Evolutionary conservation across 108 stramenopile genomes (phyloP).

Genomic region (Cylindrotheca fusiformis): DNA sequence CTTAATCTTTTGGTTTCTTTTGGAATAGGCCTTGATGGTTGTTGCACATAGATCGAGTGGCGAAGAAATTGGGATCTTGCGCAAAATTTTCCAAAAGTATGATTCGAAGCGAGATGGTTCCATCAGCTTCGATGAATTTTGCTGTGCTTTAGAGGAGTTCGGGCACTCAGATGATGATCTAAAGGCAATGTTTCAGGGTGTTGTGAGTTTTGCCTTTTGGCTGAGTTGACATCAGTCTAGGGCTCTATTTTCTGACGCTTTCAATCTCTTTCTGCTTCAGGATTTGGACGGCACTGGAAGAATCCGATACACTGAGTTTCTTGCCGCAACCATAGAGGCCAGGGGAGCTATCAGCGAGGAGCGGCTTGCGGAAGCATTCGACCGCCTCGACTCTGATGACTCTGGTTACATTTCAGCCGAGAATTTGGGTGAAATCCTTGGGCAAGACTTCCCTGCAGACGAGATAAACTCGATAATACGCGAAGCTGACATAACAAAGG

Average conservation of each 20-base stretch:
- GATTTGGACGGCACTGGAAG: slow-evolving; percentile 72
- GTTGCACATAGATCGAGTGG: slow-evolving; percentile 63
- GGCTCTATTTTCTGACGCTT: not conserved
- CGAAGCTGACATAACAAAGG: slow-evolving; percentile 87
- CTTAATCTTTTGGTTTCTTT: not conserved
- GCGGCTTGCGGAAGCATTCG: slow-evolving; percentile 72
- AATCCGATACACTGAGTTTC: slow-evolving; percentile 69
- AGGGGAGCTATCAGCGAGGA: slow-evolving; percentile 54
- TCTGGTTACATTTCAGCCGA: slow-evolving; percentile 64
- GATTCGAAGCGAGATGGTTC: slow-evolving; percentile 43
- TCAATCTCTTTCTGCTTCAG: slow-evolving; percentile 8
- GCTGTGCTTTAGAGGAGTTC: slow-evolving; percentile 44
- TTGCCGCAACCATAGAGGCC: slow-evolving; percentile 84
- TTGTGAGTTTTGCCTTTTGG: slow-evolving; percentile 32
- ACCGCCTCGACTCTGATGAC: slow-evolving; percentile 78
- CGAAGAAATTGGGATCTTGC: slow-evolving; percentile 56
- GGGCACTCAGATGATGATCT: slow-evolving; percentile 72
- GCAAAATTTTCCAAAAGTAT: slow-evolving; percentile 55
- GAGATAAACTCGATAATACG: slow-evolving; percentile 84
- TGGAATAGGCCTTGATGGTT: slow-evolving; percentile 52
- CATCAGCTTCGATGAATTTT: slow-evolving; percentile 73
- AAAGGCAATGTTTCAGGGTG: slow-evolving; percentile 57
- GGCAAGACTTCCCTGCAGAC: slow-evolving; percentile 32
- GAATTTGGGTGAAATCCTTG: slow-evolving; percentile 48
- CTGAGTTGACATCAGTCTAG: too few species aligned